Conservation (phyloP, 2,329 filamentous ascomycete species). For the Aspergillus quadricinctus region DNA sequence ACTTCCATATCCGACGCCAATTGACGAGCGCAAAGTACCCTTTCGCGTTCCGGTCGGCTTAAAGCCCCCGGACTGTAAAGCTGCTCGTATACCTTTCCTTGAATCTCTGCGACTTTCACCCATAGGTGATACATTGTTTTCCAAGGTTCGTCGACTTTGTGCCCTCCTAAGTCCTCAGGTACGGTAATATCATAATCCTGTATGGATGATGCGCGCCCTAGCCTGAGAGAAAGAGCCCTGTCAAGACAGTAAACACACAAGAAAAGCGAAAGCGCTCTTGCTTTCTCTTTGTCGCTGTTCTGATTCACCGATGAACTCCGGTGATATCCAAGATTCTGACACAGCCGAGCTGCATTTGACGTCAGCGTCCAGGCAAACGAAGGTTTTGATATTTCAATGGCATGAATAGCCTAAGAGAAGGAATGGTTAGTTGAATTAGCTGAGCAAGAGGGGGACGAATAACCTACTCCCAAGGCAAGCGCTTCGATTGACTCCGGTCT, state of each 20-base stretch:
- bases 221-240: slow-evolving; percentile 54
- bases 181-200: slow-evolving; percentile 59
- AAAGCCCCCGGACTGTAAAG: slow-evolving; percentile 44
- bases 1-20: slow-evolving; percentile 27
- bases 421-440: slow-evolving; percentile 2
- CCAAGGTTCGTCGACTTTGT: slow-evolving; percentile 30
- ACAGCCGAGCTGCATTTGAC: slow-evolving; percentile 56
- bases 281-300: slow-evolving; percentile 22
- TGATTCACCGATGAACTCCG: slow-evolving; percentile 25
- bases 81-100: slow-evolving; percentile 57
- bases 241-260: slow-evolving; percentile 59
- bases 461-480: slow-evolving; percentile 53
- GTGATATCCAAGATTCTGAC: slow-evolving; percentile 61
- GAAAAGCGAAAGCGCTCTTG: slow-evolving; percentile 44
- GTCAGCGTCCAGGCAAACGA: slow-evolving; percentile 62
- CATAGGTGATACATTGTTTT: slow-evolving; percentile 50
- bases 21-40: slow-evolving; percentile 24
- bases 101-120: slow-evolving; percentile 54
- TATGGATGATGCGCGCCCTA: slow-evolving; percentile 56
- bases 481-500: slow-evolving; percentile 55
- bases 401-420: slow-evolving; percentile 51
- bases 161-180: slow-evolving; percentile 20
- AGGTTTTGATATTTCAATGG: slow-evolving; percentile 59
- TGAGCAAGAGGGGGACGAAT: neutral
- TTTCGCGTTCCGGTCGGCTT: slow-evolving; percentile 22